Percentiles rank a stretch among this genome's conserved stretches.
Evolutionary conservation across 1,284 basidiomycete genomes (phyloP).

Genomic region (Leccinum pallidistipes): DNA sequence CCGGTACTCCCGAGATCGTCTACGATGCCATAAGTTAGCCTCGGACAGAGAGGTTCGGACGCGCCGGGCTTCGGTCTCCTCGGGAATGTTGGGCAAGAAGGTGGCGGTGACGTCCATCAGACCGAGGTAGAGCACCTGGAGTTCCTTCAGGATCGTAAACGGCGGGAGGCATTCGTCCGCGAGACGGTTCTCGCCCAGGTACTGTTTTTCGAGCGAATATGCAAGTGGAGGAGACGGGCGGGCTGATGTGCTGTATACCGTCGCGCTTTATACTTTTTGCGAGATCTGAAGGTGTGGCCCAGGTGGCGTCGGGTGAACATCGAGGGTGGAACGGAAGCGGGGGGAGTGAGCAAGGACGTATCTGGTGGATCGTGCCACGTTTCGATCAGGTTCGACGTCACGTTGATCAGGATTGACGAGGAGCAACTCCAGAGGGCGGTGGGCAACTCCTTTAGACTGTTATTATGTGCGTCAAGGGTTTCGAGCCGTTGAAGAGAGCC

Average conservation of each 20-base stretch:
- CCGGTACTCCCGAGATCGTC: slow-evolving; percentile 87
- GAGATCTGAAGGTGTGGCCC: slow-evolving; percentile 23
- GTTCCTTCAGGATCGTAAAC: too few species aligned
- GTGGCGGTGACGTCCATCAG: slow-evolving; percentile 98
- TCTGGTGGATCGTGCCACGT: slow-evolving; percentile 65
- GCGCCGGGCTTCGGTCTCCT: slow-evolving; percentile 89
- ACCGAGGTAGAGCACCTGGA: too few species aligned
- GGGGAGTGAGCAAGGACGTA: slow-evolving; percentile 14
- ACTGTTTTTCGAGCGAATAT: too few species aligned
- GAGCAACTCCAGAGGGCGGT: slow-evolving; percentile 84
- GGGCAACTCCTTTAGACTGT: slow-evolving; percentile 83
- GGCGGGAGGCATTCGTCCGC: too few species aligned
- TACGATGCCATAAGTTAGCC: slow-evolving; percentile 94
- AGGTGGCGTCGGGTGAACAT: slow-evolving; percentile 15
- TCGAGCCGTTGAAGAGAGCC: slow-evolving; percentile 77
- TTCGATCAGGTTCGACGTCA: slow-evolving; percentile 86
- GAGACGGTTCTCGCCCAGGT: too few species aligned
- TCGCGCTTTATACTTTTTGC: slow-evolving; percentile 29
- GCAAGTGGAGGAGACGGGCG: too few species aligned
- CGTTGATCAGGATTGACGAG: slow-evolving; percentile 75
- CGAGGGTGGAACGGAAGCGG: slow-evolving; percentile 21
- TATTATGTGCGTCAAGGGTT: slow-evolving; percentile 87
- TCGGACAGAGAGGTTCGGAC: slow-evolving; percentile 92
- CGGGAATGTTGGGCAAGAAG: slow-evolving; percentile 76
- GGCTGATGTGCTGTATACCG: too few species aligned